Base-by-base conservation (phyloP, 352 stramenopile species). In the Globisporangium acanthophoron region DNA sequence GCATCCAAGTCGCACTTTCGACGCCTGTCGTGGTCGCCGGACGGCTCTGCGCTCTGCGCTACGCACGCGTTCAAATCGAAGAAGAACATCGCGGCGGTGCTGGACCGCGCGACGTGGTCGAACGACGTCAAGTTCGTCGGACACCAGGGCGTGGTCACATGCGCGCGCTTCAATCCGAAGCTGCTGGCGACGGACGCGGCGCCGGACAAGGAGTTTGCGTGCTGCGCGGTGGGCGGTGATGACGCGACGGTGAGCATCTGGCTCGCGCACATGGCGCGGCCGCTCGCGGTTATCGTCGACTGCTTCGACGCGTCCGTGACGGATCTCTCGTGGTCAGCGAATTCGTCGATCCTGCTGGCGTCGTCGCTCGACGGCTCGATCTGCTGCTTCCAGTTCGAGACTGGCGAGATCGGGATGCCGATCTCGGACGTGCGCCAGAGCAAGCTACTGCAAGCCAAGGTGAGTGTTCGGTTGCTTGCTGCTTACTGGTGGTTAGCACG, bases 101-200 rank as follows among this genome's bases (percentile, higher is more conserved):
- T 95, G 9, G 83, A 92, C 43, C 80, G 86, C 27, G 69, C 73
- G 49, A 79, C 80, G 20, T 95, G 86, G 86, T 75, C 68, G 6
- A 90, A 95, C 48, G 83, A 95, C 8, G 70, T 95, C 39, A 91
- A 93, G 44, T 93, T 95, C 65, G 86, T 95, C 1, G 86, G 86
- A 3, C 86, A 95, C 35, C 73, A 85, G 54, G 69, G 78, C 3
- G 78, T 92, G 27, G 86, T 95, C 18, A 94, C 86, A 13, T 84
- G 70, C 58, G 70, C 82, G n/a, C 78, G 86, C 16, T 95, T 95
- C 59, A 91, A 92, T 56, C 80, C 80, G 0, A 90, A 88, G 65
- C 71, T 93, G 0, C 73, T 93, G n/a, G 74, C 76, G 85, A 45
- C 15, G 24, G 3, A 21, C 40, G 24, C 3, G 12, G 39, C 50